Base-by-base conservation (phyloP, 805 yeast genomes). In the Cyberlindnera saturnus region DNA sequence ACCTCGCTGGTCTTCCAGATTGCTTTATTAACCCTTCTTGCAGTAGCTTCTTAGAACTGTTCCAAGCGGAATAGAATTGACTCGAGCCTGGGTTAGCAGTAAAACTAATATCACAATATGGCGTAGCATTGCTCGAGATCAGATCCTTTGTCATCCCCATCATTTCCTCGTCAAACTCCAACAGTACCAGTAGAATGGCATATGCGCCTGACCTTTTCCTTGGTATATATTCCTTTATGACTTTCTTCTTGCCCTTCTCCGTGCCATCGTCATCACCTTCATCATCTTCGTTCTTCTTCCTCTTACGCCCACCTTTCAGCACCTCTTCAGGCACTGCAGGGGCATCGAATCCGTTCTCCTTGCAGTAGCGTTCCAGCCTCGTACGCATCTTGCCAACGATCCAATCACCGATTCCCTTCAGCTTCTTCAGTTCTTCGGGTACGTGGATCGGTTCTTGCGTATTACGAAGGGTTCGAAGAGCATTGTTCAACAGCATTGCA, bases 131-230 rank as follows among this genome's bases (percentile, higher is more conserved):
- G 9, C 68, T 55, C 2, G 75, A 65, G 6, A 89, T 72, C 32
- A 77, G 82, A 10, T 75, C 77, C 55, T 78, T 83, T 4, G 81
- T 70, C 52, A 86, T 55, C 0, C 96, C 95, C n/a, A 60, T 55
- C 17, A 70, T 61, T 2, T 61, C 53, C 4, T 63, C 59, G 53
- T 81, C 88, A 23, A 56, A 43, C 36, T 75, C 67, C 39, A 70
- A 64, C 3, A 89, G 62, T 0, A 81, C 81, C 16, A 87, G 47
- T 16, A 89, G 53, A 8, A 89, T 83, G 0, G 93, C 96, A 65
- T 86, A 90, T 0, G 86, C 95, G 1, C 96, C 96, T 0, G 93
- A 79, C 31, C 90, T 65, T 47, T 79, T 77, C 38, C 69, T 71
- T 0, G 97, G 97, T 0, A 88, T 71, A 59, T 85, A 88, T 32